Evolutionary conservation across 1,284 basidiomycete genomes (phyloP), one percentile per base, ranked within the genome.

Genomic region (Sporisorium exsertum): DNA sequence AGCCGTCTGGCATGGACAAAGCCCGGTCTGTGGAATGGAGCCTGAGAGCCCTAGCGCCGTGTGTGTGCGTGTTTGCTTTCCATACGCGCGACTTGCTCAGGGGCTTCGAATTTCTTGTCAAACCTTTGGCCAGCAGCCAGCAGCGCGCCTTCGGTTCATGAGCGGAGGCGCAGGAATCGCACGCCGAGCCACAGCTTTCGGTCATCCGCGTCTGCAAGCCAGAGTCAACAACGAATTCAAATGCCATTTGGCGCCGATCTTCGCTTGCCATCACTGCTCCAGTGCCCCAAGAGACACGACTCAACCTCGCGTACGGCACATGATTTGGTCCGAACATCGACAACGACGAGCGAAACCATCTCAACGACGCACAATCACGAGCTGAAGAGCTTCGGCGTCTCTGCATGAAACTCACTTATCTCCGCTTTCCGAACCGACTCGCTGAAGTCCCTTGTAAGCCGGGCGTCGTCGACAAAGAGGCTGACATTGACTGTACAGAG

Each of bases 301-400:
- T 18, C 26, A 15, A 27, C 26, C 32, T 32, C 53, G 53, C 42
- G 53, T 56, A 46, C 43, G 33, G 42, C 54, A 56, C 54, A 46
- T 56, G 43, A 54, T 45, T 27, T 15, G 16, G 24, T 20, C 32
- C 45, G 32, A 57, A 49, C 43, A 46, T 47, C 32, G 22, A 47
- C 29, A 10, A 42, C n/a, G 15, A 33, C 13, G 20, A 22, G 20
- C 52, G 27, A n/a, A 15, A 53, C 15, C 33, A n/a, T n/a, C n/a
- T n/a, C n/a, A 32, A 40, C 15, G 7, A 9, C 37, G n/a, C 37
- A 40, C 37, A 4, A 13, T 5, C 2, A 40, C 37, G 18, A 13
- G 29, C 50, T 32, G 33, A 13, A 33, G 32, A 51, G 29, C 18
- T 33, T 51, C 32, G 50, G 32, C 50, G 33, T 32, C n/a, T 51